Evolutionary conservation across 148 eudicot species (phyloP).

Genomic region (Polygonum aviculare): DNA sequence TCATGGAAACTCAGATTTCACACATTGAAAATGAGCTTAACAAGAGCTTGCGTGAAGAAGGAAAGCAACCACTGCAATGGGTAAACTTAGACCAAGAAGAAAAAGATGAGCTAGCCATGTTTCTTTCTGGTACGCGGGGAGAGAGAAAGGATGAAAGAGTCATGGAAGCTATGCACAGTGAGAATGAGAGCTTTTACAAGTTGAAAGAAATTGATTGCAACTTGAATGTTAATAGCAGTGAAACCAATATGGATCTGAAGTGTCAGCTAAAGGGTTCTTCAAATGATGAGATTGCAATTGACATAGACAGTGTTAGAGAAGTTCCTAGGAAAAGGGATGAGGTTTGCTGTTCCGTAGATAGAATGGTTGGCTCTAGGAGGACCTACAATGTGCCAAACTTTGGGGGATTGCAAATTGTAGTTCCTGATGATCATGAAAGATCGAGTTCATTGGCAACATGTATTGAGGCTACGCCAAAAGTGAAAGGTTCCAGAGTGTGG

Average conservation of each 20-base stretch:
- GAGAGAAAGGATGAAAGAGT: slow-evolving; percentile 14
- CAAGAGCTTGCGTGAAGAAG: slow-evolving; percentile 40
- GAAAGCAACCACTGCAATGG: slow-evolving; percentile 60
- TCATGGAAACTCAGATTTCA: slow-evolving; percentile 63
- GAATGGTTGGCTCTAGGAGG: slow-evolving; percentile 34
- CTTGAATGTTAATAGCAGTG: slow-evolving; percentile 17
- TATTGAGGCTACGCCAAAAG: slow-evolving; percentile 55
- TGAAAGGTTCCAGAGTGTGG: slow-evolving; percentile 37
- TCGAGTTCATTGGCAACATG: slow-evolving; percentile 13
- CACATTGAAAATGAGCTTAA: slow-evolving; percentile 53
- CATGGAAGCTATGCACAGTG: slow-evolving; percentile 10
- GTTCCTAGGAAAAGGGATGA: slow-evolving; percentile 24
- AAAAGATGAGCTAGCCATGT: slow-evolving; percentile 76
- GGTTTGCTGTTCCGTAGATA: slow-evolving; percentile 31
- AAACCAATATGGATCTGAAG: slow-evolving; percentile 13
- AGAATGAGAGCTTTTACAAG: slow-evolving; percentile 13
- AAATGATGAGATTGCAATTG: slow-evolving; percentile 24
- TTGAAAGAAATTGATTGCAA: slow-evolving; percentile 20
- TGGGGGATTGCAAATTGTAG: slow-evolving; percentile 31
- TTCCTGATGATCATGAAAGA: slow-evolving; percentile 37
- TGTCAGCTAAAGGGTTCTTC: slow-evolving; percentile 15
- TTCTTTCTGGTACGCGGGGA: slow-evolving; percentile 48
- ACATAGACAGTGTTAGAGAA: slow-evolving; percentile 23
- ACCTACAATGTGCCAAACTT: slow-evolving; percentile 37
- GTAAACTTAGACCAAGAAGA: slow-evolving; percentile 80